Percentiles rank a stretch among this genome's conserved stretches.
Conservation (phyloP, 2,329 filamentous ascomycete species). For the Talaromyces verruculosus region DNA sequence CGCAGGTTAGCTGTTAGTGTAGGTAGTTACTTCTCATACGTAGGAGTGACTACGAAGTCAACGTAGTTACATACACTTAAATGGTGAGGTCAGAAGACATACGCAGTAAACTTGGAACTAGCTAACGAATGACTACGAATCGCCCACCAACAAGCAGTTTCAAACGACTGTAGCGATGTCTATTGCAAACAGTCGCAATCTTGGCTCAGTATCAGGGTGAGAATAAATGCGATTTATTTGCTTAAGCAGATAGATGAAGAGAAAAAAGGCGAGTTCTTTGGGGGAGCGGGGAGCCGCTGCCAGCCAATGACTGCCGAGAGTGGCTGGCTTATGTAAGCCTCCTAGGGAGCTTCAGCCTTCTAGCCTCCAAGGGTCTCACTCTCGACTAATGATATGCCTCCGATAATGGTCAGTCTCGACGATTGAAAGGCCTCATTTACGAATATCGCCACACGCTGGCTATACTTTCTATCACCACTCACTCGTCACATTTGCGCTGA, state of each 20-base stretch:
- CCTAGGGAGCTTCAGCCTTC: neutral
- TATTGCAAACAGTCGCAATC: neutral
- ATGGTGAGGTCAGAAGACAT: neutral
- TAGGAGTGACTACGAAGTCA: neutral
- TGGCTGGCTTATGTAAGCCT: constrained; percentile 7
- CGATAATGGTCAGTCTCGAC: neutral
- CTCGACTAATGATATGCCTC: neutral
- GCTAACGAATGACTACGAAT: neutral
- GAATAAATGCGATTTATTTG: neutral
- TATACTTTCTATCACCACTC: neutral
- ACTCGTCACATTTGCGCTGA: neutral
- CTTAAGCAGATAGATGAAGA: neutral
- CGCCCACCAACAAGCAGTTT: neutral
- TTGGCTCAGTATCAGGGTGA: neutral
- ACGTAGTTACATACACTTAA: neutral
- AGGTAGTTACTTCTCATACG: neutral
- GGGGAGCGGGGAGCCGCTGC: constrained; percentile 5
- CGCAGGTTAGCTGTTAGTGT: neutral
- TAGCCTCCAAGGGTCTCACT: neutral
- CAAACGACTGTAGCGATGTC: neutral
- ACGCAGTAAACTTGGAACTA: neutral
- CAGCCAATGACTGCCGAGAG: constrained; percentile 3
- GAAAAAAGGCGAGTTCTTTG: constrained; percentile 6
- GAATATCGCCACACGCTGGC: neutral
- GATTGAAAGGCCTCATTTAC: neutral